Conservation (phyloP, 306 rosid species). For the Vigna radiata region DNA sequence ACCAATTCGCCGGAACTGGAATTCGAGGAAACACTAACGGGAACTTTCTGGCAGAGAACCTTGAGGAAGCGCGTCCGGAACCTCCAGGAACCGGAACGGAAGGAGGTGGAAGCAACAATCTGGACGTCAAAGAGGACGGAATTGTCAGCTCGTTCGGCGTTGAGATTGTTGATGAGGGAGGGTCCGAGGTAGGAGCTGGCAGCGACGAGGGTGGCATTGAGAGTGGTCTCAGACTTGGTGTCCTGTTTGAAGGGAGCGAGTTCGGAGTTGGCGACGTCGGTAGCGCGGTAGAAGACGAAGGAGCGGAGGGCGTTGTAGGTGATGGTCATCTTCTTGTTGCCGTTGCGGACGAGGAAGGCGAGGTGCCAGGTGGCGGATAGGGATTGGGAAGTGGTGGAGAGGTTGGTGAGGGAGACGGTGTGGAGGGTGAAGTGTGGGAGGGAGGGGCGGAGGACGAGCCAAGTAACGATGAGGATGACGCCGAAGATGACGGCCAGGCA, state of each 20-base stretch:
- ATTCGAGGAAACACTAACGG: slow-evolving; percentile 53
- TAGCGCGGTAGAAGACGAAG: slow-evolving; percentile 40
- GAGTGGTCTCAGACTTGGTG: slow-evolving; percentile 36
- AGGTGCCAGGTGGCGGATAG: slow-evolving; percentile 67
- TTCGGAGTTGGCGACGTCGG: slow-evolving; percentile 47
- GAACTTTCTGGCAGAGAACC: slow-evolving; percentile 60
- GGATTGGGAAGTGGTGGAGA: slow-evolving; percentile 56
- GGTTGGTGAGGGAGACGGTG: slow-evolving; percentile 55
- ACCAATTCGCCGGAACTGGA: slow-evolving; percentile 54
- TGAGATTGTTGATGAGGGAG: slow-evolving; percentile 31
- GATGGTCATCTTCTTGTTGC: slow-evolving; percentile 74
- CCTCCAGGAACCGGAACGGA: slow-evolving; percentile 76
- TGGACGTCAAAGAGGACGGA: slow-evolving; percentile 58
- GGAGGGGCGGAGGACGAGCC: slow-evolving; percentile 91
- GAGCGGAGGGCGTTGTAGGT: slow-evolving; percentile 55
- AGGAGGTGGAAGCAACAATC: slow-evolving; percentile 60
- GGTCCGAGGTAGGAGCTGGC: slow-evolving; percentile 40
- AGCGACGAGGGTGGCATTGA: slow-evolving; percentile 63
- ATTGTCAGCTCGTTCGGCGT: slow-evolving; percentile 48
- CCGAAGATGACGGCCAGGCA: slow-evolving; percentile 62
- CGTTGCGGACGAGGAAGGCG: slow-evolving; percentile 60
- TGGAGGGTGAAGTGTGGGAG: slow-evolving; percentile 66
- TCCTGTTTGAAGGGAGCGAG: slow-evolving; percentile 68
- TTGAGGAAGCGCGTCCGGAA: slow-evolving; percentile 62
- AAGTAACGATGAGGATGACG: slow-evolving; percentile 56